Base-by-base conservation (phyloP, 768 basidiomycete species). In the Mycena chlorophos region DNA sequence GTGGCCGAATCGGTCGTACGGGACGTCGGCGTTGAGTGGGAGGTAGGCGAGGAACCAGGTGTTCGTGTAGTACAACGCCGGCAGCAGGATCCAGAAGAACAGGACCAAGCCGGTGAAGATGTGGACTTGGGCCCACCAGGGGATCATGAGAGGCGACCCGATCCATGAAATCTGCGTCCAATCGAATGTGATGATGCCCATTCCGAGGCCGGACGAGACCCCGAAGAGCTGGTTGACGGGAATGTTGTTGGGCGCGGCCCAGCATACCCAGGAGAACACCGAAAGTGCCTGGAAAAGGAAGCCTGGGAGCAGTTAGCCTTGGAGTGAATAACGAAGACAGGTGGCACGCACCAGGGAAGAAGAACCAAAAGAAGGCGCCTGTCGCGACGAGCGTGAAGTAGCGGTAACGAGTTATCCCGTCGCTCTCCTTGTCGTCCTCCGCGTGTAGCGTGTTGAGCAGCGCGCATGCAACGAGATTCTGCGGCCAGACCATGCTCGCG, bases 41-140 rank as follows among this genome's bases (percentile, higher is more conserved):
- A 98, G 89, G 73, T 94, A 90, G 3, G 87, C 84, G 16, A 93
- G 79, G 60, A 86, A 67, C 93, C 92, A 96, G 0, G 85, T 78
- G 71, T 98, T 95, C 57, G 87, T 86, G 72, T 98, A 98, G 73
- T 98, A 98, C 60, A 99, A 71, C 19, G 85, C 79, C 0, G 97
- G 97, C 0, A 86, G 84, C 52, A 94, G 64, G 62, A 98, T 86
- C 95, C 95, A 99, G 72, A 88, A 97, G 73, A 94, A 91, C 26
- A 95, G 45, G 31, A 94, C 83, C 70, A 98, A 97, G 4, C 92
- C 94, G 29, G 78, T 63, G 67, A 94, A 91, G 58, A 94, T 81
- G 69, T 98, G 94, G 25, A 88, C 89, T 69, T 92, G 83, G 2
- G 95, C 97, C 96, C 96, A 98, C 97, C 96, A 99, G 2, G 96